These are phyloP conservation scores for Tetraselmis striata DNA, from an alignment of 139 green algal genomes.

Conservation along the genomic window DNA sequence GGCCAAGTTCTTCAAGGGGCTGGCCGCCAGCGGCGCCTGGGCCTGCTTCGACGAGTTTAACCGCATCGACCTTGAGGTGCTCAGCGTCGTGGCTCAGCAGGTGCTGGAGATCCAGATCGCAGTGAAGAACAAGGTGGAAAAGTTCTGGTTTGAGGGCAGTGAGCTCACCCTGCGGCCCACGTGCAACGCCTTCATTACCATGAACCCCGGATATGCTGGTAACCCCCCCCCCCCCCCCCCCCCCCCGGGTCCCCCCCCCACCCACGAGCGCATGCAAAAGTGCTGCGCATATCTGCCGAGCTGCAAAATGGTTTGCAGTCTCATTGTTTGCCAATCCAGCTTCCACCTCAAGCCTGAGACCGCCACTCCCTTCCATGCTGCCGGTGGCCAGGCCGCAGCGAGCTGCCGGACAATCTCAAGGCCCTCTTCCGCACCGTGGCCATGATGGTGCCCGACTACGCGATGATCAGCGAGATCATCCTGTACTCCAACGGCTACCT, in stretches of 20 bases:
- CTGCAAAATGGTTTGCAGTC: no score
- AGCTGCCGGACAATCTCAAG: slow-evolving; percentile 73
- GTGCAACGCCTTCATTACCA: slow-evolving; percentile 80
- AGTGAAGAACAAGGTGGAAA: slow-evolving; percentile 57
- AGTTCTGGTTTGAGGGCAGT: slow-evolving; percentile 68
- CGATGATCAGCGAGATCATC: slow-evolving; percentile 69
- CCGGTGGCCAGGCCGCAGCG: slow-evolving; percentile 36
- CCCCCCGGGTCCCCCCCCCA: no score
- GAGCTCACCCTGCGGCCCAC: slow-evolving; percentile 60
- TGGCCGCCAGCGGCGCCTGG: slow-evolving; percentile 59
- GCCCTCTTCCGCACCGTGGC: slow-evolving; percentile 64
- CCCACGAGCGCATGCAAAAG: no score
- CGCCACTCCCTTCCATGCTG: no score
- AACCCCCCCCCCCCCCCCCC: no score
- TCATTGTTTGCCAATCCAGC: no score
- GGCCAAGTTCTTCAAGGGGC: slow-evolving; percentile 82
- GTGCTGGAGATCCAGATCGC: slow-evolving; percentile 73
- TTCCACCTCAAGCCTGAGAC: no score
- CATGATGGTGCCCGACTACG: slow-evolving; percentile 77
- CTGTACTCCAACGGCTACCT: slow-evolving; percentile 67
- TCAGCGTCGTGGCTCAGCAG: slow-evolving; percentile 59
- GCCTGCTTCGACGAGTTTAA: slow-evolving; percentile 86
- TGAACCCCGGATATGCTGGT: slow-evolving; percentile 78
- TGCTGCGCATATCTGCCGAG: no score
- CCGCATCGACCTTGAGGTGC: slow-evolving; percentile 64